Percentiles rank a stretch among this genome's conserved stretches.
phyloP scores from a whole-genome alignment of 805 yeast species.

The Hanseniaspora lachancei region DNA sequence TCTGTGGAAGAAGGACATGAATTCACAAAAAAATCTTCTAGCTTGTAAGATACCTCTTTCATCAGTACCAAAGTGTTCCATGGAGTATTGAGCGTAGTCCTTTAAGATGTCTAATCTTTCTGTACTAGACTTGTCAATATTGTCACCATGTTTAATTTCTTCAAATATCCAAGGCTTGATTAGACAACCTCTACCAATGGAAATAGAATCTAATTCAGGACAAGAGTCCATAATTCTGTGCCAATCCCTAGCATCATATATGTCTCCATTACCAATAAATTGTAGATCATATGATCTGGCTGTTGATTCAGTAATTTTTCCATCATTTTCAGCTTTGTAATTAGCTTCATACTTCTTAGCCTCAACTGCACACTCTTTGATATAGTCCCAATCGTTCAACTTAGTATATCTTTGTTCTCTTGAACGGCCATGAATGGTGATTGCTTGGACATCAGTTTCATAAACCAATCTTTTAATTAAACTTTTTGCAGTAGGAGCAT shows the following conservation, averaged over 20 bases:
- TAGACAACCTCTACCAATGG: constrained; percentile 96
- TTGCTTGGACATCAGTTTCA: constrained; percentile 76
- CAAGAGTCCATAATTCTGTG: constrained; percentile 43
- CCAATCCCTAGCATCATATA: constrained; percentile 81
- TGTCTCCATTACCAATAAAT: constrained; percentile 91
- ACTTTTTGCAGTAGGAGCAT: constrained; percentile 73
- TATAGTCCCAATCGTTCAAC: constrained; percentile 87
- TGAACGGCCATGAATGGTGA: constrained; percentile 91
- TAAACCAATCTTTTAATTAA: constrained; percentile 57
- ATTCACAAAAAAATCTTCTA: constrained; percentile 87
- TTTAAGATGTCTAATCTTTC: constrained; percentile 71
- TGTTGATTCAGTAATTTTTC: constrained; percentile 50
- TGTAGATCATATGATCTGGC: constrained; percentile 52
- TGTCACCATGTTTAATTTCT: constrained; percentile 80
- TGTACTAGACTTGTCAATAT: constrained; percentile 77
- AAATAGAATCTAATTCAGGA: constrained; percentile 71
- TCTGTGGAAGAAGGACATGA: constrained; percentile 83
- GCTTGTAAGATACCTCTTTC: constrained; percentile 83
- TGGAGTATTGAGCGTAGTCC: constrained; percentile 62
- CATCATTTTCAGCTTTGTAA: constrained; percentile 44
- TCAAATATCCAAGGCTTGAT: constrained; percentile 98
- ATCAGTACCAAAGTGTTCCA: constrained; percentile 97
- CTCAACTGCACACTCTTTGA: constrained; percentile 55
- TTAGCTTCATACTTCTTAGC: constrained; percentile 46
- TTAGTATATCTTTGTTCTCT: constrained; percentile 89